Conservation (phyloP, 176 grass and related monocot genomes). For the Aegilops umbellulata region DNA sequence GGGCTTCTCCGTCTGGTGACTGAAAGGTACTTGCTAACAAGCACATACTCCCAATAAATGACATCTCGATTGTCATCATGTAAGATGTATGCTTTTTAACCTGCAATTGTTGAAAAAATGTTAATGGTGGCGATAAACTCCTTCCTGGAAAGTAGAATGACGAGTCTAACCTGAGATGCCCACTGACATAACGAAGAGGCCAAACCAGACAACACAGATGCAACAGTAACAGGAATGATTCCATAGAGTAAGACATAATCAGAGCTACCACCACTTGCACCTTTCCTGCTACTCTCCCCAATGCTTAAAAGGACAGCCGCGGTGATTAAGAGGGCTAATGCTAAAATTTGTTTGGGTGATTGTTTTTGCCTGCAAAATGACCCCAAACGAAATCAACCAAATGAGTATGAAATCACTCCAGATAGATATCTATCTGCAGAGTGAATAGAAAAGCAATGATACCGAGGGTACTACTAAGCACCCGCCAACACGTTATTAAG, state of each 20-base stretch:
- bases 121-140: constrained; percentile 18
- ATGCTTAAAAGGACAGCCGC: constrained; percentile 84
- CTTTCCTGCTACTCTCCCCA: constrained; percentile 72
- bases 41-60: constrained; percentile 86
- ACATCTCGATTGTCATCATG: constrained; percentile 99
- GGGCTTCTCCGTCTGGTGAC: constrained; percentile 91
- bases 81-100: constrained; percentile 99
- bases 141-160: constrained; percentile 34
- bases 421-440: neutral
- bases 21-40: constrained; percentile 73
- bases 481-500: neutral
- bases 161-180: constrained; percentile 77
- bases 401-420: constrained; percentile 6
- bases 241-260: constrained; percentile 77
- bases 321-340: constrained; percentile 69
- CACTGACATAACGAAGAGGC: constrained; percentile 93
- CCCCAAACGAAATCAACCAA: constrained; percentile 2
- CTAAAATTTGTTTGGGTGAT: constrained; percentile 70
- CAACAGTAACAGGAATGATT: constrained; percentile 84
- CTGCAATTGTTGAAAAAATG: constrained; percentile 48
- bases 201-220: constrained; percentile 82
- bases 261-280: constrained; percentile 41
- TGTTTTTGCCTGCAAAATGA: constrained; percentile 77
- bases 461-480: neutral
- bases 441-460: neutral